A percentile compares a stretch with the other conserved stretches of the same genome.
These are phyloP conservation scores for Mycena capillaripes DNA, from an alignment of 768 basidiomycete genomes.

Conservation along the genomic window DNA sequence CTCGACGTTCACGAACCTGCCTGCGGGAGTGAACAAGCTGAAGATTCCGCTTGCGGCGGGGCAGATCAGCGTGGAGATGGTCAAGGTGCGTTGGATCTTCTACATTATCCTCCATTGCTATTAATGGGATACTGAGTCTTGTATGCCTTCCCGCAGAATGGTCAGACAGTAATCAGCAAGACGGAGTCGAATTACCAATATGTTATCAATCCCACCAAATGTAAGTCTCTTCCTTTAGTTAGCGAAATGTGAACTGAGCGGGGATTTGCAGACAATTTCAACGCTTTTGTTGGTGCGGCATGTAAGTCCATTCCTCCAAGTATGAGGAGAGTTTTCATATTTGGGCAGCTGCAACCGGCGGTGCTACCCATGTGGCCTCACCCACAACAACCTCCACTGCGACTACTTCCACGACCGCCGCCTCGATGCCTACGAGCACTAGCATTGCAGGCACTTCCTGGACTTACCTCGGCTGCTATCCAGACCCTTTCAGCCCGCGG, in stretches of 20 bases:
- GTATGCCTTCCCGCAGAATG: slow-evolving; percentile 41
- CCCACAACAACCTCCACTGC: slow-evolving; percentile 21
- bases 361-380: slow-evolving; percentile 29
- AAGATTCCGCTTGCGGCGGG: slow-evolving; percentile 69
- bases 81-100: slow-evolving; percentile 46
- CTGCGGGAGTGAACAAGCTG: slow-evolving; percentile 73
- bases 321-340: not conserved
- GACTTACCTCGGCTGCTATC: slow-evolving; percentile 46
- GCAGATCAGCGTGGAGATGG: slow-evolving; percentile 69
- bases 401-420: not conserved
- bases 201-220: slow-evolving; percentile 49
- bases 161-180: slow-evolving; percentile 64
- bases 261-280: slow-evolving; percentile 67
- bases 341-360: not conserved
- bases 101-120: no score
- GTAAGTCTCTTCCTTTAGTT: slow-evolving; percentile 45
- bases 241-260: slow-evolving; percentile 46
- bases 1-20: slow-evolving; percentile 55
- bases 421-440: slow-evolving; percentile 3
- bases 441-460: slow-evolving; percentile 20
- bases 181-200: slow-evolving; percentile 61
- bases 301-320: slow-evolving; percentile 35
- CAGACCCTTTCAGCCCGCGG: slow-evolving; percentile 32
- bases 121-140: not conserved
- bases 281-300: slow-evolving; percentile 69